These are phyloP conservation scores for Dipteronia sinensis DNA, from an alignment of 345 rosid species.

Conservation along the genomic window DNA sequence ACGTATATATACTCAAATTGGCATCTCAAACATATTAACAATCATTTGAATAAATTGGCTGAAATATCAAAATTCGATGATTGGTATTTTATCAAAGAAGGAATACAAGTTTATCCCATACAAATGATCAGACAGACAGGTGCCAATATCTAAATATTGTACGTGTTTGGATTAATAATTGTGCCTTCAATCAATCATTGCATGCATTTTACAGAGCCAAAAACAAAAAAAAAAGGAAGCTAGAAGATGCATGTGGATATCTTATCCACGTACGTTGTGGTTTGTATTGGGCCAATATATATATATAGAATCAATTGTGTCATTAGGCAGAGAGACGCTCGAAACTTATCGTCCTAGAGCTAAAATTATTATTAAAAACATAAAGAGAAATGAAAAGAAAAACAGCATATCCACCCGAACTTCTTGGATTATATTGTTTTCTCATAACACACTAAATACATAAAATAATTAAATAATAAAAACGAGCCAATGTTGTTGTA, in stretches of 20 bases:
- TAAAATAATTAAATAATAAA: not conserved
- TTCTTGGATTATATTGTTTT: slow-evolving; percentile 12
- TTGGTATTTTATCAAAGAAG: not conserved
- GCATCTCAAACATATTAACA: not conserved
- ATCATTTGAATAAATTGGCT: not conserved
- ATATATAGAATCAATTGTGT: too few relatives aligned
- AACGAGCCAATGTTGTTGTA: not conserved
- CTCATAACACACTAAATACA: not conserved
- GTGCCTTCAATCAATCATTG: not conserved
- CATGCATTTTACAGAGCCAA: not conserved
- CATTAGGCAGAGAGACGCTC: not conserved
- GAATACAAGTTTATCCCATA: not conserved
- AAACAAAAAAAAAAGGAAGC: not conserved
- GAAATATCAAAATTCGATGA: not conserved
- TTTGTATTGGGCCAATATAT: not conserved
- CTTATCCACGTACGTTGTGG: not conserved
- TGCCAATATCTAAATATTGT: not conserved
- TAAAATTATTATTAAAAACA: not conserved
- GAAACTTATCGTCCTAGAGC: not conserved
- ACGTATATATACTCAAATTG: not conserved
- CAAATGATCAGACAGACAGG: not conserved
- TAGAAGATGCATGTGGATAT: not conserved
- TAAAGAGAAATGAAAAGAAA: not conserved
- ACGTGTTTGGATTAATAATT: too few relatives aligned
- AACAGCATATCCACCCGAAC: not conserved